Evolutionary conservation across 1,139 yeast genomes (phyloP).

Genomic region (Suzukiozyma palmioleophila): DNA sequence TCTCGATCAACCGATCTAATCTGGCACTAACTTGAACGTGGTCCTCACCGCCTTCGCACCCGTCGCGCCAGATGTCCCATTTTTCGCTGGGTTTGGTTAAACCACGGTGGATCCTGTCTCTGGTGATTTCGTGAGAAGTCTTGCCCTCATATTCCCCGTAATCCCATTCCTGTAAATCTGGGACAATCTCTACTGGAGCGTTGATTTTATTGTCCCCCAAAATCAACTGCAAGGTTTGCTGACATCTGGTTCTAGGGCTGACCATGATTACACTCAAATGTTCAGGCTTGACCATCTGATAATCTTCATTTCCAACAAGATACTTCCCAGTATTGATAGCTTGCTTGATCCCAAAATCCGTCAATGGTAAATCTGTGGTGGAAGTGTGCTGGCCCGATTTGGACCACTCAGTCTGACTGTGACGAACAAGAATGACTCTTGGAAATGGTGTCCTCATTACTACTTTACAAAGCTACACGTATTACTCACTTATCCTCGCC

Average conservation of each 20-base stretch:
- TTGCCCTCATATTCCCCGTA: constrained; percentile 94
- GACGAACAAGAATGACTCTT: constrained; percentile 76
- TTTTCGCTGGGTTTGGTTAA: constrained; percentile 37
- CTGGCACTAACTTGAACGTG: constrained; percentile 61
- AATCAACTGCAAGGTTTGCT: constrained; percentile 61
- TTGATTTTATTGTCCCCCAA: constrained; percentile 42
- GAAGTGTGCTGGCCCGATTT: constrained; percentile 90
- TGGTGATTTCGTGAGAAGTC: constrained; percentile 60
- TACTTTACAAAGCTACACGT: background rate
- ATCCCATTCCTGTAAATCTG: constrained; percentile 87
- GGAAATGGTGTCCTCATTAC: constrained; percentile 47
- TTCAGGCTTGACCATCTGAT: constrained; percentile 59
- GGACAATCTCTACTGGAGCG: constrained; percentile 50
- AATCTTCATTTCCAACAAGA: constrained; percentile 52
- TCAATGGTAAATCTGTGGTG: constrained; percentile 71
- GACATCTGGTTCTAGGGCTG: constrained; percentile 81
- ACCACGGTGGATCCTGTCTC: constrained; percentile 57
- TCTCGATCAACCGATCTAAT: constrained; percentile 62
- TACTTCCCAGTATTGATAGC: constrained; percentile 71
- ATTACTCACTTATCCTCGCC: background rate
- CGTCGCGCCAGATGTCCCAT: constrained; percentile 93
- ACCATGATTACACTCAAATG: constrained; percentile 61
- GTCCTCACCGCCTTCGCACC: constrained; percentile 87
- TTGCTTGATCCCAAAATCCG: constrained; percentile 72
- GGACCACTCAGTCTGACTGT: constrained; percentile 95